Conservation (phyloP, 2,329 filamentous ascomycete genomes). For the Aspergillus udagawae region DNA sequence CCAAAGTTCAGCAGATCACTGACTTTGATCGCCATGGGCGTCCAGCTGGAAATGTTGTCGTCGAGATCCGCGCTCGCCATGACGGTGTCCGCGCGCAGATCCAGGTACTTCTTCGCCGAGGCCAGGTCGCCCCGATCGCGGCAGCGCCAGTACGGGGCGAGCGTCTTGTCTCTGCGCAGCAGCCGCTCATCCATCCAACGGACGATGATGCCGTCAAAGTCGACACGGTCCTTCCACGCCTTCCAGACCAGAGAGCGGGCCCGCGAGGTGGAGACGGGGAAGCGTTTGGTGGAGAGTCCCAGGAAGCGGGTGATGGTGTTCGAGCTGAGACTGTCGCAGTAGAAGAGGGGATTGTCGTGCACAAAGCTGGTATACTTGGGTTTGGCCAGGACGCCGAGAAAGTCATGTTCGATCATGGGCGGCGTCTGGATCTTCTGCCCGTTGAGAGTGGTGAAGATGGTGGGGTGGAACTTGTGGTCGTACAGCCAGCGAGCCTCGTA, state of each 20-base stretch:
- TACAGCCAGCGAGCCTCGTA: conserved; percentile 50
- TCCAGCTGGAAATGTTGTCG: conserved; percentile 51
- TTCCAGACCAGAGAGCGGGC: conserved; percentile 50
- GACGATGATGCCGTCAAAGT: conserved; percentile 47
- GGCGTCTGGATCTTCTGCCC: conserved; percentile 50
- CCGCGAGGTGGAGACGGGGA: conserved; percentile 45
- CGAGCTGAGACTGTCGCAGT: conserved; percentile 39
- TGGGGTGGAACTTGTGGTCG: conserved; percentile 48
- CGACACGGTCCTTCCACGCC: conserved; percentile 45
- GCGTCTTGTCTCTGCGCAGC: conserved; percentile 44
- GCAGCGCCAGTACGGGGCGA: conserved; percentile 44
- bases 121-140: conserved; percentile 43
- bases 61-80: conserved; percentile 51
- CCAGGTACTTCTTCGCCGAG: conserved; percentile 43
- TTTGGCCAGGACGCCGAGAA: conserved; percentile 41
- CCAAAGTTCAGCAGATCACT: conserved; percentile 52
- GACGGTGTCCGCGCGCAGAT: conserved; percentile 46
- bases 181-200: conserved; percentile 51
- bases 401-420: conserved; percentile 51
- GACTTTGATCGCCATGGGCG: conserved; percentile 48
- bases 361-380: conserved; percentile 42
- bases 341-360: conserved; percentile 51
- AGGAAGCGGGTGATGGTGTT: conserved; percentile 31
- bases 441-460: conserved; percentile 48
- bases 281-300: conserved; percentile 32